Evolutionary conservation across 2,329 filamentous ascomycete species (phyloP), one percentile per base, ranked within the genome.

Genomic region (Cercospora janseana): DNA sequence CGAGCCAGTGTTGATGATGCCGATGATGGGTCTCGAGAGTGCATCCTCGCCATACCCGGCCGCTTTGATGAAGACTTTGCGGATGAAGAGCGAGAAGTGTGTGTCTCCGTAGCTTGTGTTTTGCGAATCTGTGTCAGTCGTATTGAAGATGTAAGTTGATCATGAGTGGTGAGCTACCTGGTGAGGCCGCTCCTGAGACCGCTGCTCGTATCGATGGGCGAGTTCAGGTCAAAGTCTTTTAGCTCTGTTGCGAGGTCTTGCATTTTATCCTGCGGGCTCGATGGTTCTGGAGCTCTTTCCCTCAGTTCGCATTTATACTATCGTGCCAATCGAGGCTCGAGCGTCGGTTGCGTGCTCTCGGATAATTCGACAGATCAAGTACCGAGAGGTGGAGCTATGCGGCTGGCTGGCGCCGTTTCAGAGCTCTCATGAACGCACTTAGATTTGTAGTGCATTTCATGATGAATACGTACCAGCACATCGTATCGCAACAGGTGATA

Each of bases 11-110:
- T 88, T 87, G 66, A 86, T 80, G 52, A 89, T 83, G 41, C 85
- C 85, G n/a, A 88, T 75, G 47, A 88, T 86, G 2, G 86, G 85
- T 1, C 83, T 72, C 0, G 81, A 82, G 0, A 89, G 77, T 0
- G 85, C 81, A 60, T 86, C 83, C 57, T 88, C 85, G 51, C 80
- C 82, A 65, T 87, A 88, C 0, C 86, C 86, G 1, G 87, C 74
- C 0, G 85, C 84, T 66, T 88, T 88, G 72, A 88, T 88, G 67
- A 88, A 88, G 18, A 83, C 85, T 61, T 88, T 88, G 26, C 86
- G 78, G 0, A 88, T 75, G 62, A 88, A 88, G 2, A 88, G 75
- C 0, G 83, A 85, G 70, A 89, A 89, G 67, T 88, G 85, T 5
- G 83, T 74, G 58, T 89, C 86, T 35, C 86, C 86, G 58, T 88